These are phyloP conservation scores for Euphorbia peplus DNA, from an alignment of 345 rosid genomes.

Conservation along the genomic window DNA sequence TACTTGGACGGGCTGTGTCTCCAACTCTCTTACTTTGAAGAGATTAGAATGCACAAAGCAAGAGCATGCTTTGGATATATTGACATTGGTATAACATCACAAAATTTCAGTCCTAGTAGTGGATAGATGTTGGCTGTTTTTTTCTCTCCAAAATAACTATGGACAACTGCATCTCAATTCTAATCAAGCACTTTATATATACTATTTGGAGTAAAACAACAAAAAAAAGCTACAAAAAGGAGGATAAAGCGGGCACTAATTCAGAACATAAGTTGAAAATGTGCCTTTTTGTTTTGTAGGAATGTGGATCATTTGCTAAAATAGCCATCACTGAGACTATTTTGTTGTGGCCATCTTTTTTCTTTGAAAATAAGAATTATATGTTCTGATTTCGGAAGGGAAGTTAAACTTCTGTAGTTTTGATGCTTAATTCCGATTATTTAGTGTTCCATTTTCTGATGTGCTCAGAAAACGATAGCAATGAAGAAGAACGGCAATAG, in stretches of 20 bases:
- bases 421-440: not conserved
- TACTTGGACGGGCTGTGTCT: no score
- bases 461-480: not conserved
- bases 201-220: no score
- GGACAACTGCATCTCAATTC: no score
- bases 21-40: constrained; percentile 42
- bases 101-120: no score
- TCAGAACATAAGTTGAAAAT: not conserved
- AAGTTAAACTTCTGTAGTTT: not conserved
- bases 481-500: not conserved
- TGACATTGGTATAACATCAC: no score
- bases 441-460: not conserved
- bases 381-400: not conserved
- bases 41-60: constrained; percentile 63
- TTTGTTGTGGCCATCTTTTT: not conserved
- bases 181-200: no score
- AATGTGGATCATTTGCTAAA: no score
- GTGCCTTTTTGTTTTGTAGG: not conserved
- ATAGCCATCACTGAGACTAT: no score
- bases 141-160: no score
- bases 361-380: not conserved
- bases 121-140: no score
- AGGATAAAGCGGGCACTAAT: not conserved
- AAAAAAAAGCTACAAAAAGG: no score
- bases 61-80: constrained; percentile 48